These are phyloP conservation scores for Amaranthus tricolor DNA, from an alignment of 179 eudicot species.

Conservation along the genomic window DNA sequence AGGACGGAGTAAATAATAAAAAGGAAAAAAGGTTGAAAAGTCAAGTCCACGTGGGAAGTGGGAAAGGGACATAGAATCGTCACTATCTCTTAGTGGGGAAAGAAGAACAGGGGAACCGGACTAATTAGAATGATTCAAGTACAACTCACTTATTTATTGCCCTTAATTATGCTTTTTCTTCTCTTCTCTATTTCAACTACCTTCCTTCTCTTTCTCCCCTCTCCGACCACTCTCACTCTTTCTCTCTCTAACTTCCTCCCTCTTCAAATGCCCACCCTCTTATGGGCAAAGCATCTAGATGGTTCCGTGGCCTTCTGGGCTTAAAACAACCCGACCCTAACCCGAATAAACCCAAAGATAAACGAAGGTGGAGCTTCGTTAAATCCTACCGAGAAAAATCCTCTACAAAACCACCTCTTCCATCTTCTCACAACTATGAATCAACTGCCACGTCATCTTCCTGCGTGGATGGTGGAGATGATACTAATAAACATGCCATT, in stretches of 20 bases:
- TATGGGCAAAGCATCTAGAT: constrained; percentile 48
- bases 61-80: background rate
- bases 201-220: background rate
- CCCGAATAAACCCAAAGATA: constrained; percentile 18
- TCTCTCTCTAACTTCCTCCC: background rate
- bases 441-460: background rate
- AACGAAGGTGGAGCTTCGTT: constrained; percentile 50
- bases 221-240: no score
- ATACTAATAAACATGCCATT: constrained; percentile 54
- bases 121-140: background rate
- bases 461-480: constrained; percentile 14
- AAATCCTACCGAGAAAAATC: constrained; percentile 39
- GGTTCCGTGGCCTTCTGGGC: constrained; percentile 46
- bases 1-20: no score
- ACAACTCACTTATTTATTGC: background rate
- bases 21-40: background rate
- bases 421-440: constrained; percentile 16
- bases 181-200: background rate
- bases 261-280: constrained; percentile 28
- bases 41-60: constrained; percentile 11
- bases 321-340: constrained; percentile 29
- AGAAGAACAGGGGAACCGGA: background rate
- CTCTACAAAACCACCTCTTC: background rate
- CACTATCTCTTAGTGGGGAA: background rate
- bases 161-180: constrained; percentile 9